Percentiles rank a stretch among this genome's conserved stretches.
Conservation (phyloP, 441 rosid species). For the Biscutella laevigata region DNA sequence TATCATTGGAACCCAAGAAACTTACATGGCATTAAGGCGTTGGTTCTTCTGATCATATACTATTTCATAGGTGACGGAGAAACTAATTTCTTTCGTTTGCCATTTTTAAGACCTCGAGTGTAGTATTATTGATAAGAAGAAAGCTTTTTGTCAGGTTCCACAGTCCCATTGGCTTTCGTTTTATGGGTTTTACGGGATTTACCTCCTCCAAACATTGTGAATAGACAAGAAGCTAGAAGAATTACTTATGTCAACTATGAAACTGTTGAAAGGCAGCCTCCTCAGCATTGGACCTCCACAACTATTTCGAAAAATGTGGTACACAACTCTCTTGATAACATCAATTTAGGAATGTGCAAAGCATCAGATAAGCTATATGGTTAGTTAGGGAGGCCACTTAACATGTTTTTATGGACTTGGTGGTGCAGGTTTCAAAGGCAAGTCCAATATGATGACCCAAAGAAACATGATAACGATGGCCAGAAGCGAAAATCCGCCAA, state of each 20-base stretch:
- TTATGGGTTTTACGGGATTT: slow-evolving; percentile 47
- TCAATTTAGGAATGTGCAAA: not conserved
- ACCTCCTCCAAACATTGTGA: slow-evolving; percentile 32
- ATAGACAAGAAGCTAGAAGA: slow-evolving; percentile 30
- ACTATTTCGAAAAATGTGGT: slow-evolving; percentile 36
- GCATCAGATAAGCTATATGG: not conserved
- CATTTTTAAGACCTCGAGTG: not conserved
- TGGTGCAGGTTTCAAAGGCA: slow-evolving; percentile 27
- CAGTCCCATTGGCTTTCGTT: slow-evolving; percentile 42
- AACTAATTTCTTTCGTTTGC: not conserved
- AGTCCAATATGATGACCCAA: slow-evolving; percentile 24
- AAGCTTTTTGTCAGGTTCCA: slow-evolving; percentile 28
- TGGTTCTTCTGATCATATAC: slow-evolving; percentile 38
- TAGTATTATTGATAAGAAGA: slow-evolving; percentile 8
- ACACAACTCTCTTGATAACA: not conserved
- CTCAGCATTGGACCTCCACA: slow-evolving; percentile 31
- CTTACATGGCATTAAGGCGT: slow-evolving; percentile 29
- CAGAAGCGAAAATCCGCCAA: not conserved
- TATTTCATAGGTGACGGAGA: slow-evolving; percentile 38
- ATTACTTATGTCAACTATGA: slow-evolving; percentile 33
- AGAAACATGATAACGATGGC: not conserved
- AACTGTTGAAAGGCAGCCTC: slow-evolving; percentile 20
- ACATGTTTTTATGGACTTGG: not conserved
- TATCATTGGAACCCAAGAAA: slow-evolving; percentile 42
- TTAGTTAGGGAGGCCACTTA: not conserved